Evolutionary conservation across 306 rosid species (phyloP).

Genomic region (Trifolium dubium): DNA sequence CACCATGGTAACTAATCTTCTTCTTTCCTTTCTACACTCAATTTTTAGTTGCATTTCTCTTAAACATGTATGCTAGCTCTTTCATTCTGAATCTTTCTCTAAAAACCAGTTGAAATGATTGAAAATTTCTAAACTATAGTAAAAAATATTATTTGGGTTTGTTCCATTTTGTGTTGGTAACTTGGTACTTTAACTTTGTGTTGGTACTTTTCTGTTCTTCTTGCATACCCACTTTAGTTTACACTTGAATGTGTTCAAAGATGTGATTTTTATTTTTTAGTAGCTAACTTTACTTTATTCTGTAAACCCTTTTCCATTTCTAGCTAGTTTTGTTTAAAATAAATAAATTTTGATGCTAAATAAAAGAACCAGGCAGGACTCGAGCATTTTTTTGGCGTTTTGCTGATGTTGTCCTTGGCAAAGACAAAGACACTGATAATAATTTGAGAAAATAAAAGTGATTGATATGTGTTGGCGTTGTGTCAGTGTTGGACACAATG

Average conservation of each 20-base stretch:
- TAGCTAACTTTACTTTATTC: slow-evolving; percentile 21
- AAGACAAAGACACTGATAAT: neutral
- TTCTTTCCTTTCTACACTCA: neutral
- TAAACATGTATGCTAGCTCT: no score
- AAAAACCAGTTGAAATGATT: neutral
- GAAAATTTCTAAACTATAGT: neutral
- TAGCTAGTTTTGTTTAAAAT: slow-evolving; percentile 1
- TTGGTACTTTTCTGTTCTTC: neutral
- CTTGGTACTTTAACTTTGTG: neutral
- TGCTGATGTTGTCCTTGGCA: slow-evolving; percentile 24
- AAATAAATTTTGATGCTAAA: neutral
- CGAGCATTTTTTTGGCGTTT: neutral
- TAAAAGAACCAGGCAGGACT: neutral
- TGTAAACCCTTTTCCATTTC: slow-evolving; percentile 15
- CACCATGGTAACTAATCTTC: slow-evolving; percentile 67
- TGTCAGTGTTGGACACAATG: neutral
- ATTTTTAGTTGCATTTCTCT: no score
- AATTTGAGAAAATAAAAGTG: neutral
- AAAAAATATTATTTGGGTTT: neutral
- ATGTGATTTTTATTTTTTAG: slow-evolving; percentile 40
- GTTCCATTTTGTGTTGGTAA: neutral
- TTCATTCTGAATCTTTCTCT: neutral
- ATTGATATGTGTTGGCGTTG: neutral
- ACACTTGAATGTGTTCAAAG: slow-evolving; percentile 9
- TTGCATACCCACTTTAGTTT: slow-evolving; percentile 28